Base-by-base conservation (phyloP, 768 basidiomycete genomes). In the Fomitopsis pulvina region DNA sequence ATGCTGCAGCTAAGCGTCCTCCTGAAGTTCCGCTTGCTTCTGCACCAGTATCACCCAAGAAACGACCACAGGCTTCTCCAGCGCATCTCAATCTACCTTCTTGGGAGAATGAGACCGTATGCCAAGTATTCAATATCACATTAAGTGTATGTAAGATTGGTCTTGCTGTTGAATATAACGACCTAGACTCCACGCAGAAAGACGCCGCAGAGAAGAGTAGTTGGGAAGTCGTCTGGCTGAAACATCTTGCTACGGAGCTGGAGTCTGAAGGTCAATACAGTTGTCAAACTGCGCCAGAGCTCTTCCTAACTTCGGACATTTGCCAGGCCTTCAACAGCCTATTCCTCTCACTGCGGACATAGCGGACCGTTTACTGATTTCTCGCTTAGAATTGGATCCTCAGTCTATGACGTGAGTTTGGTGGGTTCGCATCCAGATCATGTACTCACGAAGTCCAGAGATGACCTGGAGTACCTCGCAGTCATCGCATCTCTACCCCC, bases 181-280 rank as follows among this genome's bases (percentile, higher is more conserved):
- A 26, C 34, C 44, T 41, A 27, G 26, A 37, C 38, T 25, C 52
- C 29, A 25, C 20, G 21, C 60, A 86, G 86, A 76, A 71, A 63
- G 70, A 75, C 16, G 69, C 72, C 2, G 83, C 86, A 0, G 77
- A 84, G 58, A 66, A 66, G 55, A 83, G 71, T 47, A 75, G 76
- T 34, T 86, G 83, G 70, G 76, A 83, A 48, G 66, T 83, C 37
- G 85, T 89, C 22, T 95, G 90, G 90, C 77, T 97, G 52, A 93
- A 93, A 68, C 65, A 71, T 28, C 70, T 95, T 22, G 78, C 78
- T 20, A 64, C 69, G 6, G 94, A 97, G 57, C 63, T 95, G 22
- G 68, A 68, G 30, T 70, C 78, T 21, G 89, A 92, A 57, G 73
- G 71, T 29, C 32, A 5, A 38, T 24, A 4, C 18, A 29, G 5